Evolutionary conservation across 2,329 filamentous ascomycete species (phyloP).

Genomic region (Setomelanomma holmii): DNA sequence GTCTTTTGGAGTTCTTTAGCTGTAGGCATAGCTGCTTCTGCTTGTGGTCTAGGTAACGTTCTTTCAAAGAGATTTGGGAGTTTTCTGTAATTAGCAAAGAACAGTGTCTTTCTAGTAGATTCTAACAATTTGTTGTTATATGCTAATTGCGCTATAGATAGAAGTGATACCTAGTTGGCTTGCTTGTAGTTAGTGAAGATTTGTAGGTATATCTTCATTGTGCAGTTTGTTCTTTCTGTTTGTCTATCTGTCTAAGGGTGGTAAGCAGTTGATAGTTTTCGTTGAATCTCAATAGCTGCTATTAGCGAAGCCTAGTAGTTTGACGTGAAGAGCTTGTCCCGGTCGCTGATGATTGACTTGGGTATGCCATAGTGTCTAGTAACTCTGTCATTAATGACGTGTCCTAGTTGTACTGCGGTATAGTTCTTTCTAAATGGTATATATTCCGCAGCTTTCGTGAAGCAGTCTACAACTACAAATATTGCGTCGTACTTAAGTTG

Average conservation of each 20-base stretch:
- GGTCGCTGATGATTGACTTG: background rate
- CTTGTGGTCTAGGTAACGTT: constrained; percentile 6
- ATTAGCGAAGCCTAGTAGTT: background rate
- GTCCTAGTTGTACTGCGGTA: background rate
- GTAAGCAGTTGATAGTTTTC: constrained; percentile 1
- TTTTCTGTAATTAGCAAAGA: constrained; percentile 4
- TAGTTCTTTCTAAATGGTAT: background rate
- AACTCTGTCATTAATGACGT: background rate
- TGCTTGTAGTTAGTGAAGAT: background rate
- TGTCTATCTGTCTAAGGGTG: constrained; percentile 4
- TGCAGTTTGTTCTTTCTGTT: constrained; percentile 5
- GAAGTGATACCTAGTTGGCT: constrained; percentile 4
- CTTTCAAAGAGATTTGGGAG: constrained; percentile 14
- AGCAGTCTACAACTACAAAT: background rate
- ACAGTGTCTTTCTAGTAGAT: constrained; percentile 4
- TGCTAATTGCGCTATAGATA: constrained; percentile 4
- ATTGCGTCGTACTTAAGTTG: background rate
- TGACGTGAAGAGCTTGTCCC: background rate
- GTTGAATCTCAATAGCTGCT: background rate
- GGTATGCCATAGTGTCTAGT: background rate
- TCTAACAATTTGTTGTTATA: constrained; percentile 5
- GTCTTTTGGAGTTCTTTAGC: constrained; percentile 6
- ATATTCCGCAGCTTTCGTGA: too few species aligned
- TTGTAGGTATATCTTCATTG: constrained; percentile 4
- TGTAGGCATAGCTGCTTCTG: background rate